Evolutionary conservation across 306 rosid species (phyloP).

Genomic region (Lotus japonicus): DNA sequence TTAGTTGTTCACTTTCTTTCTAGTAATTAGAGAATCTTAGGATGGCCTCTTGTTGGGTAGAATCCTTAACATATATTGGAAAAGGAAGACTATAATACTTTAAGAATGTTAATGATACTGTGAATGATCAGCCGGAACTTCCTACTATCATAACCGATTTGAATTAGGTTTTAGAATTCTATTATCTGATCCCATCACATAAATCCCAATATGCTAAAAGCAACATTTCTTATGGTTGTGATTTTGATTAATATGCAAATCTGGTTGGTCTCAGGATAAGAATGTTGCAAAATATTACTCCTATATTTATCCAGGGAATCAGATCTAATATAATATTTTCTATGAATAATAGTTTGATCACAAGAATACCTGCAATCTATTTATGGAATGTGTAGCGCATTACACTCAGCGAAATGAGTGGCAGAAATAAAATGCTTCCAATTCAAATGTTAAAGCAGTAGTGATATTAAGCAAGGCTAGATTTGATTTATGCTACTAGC

Average conservation of each 20-base stretch:
- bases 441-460: neutral
- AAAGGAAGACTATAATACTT: neutral
- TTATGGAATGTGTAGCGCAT: neutral
- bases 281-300: neutral
- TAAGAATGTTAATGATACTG: neutral
- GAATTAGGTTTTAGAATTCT: neutral
- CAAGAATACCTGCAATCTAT: neutral
- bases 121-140: neutral
- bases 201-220: neutral
- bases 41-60: neutral
- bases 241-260: neutral
- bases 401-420: neutral
- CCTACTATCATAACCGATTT: neutral
- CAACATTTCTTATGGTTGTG: neutral
- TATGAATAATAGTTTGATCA: neutral
- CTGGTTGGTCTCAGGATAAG: neutral
- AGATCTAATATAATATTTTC: neutral
- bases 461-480: neutral
- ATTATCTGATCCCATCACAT: neutral
- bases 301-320: neutral
- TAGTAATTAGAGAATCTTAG: conserved; percentile 3
- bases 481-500: neutral
- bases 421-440: neutral
- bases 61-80: conserved; percentile 5
- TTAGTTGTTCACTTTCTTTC: neutral